Percentiles rank a stretch among this genome's conserved stretches.
These are phyloP conservation scores for Fomitopsis palustris DNA, from an alignment of 1,284 basidiomycete genomes.

Conservation along the genomic window DNA sequence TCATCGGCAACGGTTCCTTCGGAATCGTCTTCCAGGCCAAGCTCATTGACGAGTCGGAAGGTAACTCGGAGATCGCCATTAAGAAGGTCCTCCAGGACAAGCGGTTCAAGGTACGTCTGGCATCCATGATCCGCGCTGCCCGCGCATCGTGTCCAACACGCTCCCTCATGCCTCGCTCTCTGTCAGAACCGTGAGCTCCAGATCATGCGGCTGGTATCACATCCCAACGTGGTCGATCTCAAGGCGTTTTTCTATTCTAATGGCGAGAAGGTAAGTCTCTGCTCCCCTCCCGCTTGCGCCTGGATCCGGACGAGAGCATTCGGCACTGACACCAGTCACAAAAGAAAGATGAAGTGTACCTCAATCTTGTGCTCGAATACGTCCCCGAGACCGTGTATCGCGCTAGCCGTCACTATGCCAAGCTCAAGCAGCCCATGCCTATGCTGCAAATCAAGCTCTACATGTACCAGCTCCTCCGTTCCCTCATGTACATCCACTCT, in stretches of 20 bases:
- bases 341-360: conserved; percentile 99
- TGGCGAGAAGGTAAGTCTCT: conserved; percentile 85
- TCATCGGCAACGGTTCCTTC: conserved; percentile 98
- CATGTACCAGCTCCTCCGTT: conserved; percentile 97
- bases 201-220: conserved; percentile 97
- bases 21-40: conserved; percentile 96
- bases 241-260: conserved; percentile 99
- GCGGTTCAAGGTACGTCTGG: conserved; percentile 88
- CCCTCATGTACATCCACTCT: conserved; percentile 96
- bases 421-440: conserved; percentile 99
- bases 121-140: conserved; percentile 2
- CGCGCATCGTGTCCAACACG: not conserved
- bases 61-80: conserved; percentile 91
- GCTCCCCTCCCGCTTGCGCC: conserved; percentile 2
- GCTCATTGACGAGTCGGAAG: conserved; percentile 59
- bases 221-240: conserved; percentile 98
- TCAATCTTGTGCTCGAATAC: conserved; percentile 99
- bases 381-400: conserved; percentile 99
- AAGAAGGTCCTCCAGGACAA: conserved; percentile 99
- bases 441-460: conserved; percentile 99
- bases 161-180: not conserved
- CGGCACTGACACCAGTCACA: conserved; percentile 12
- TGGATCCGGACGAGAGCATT: conserved; percentile 9
- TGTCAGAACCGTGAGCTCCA: conserved; percentile 96
- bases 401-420: conserved; percentile 97